phyloP scores from a whole-genome alignment of 495 filamentous ascomycete species.

The Neurospora tetraspora region DNA sequence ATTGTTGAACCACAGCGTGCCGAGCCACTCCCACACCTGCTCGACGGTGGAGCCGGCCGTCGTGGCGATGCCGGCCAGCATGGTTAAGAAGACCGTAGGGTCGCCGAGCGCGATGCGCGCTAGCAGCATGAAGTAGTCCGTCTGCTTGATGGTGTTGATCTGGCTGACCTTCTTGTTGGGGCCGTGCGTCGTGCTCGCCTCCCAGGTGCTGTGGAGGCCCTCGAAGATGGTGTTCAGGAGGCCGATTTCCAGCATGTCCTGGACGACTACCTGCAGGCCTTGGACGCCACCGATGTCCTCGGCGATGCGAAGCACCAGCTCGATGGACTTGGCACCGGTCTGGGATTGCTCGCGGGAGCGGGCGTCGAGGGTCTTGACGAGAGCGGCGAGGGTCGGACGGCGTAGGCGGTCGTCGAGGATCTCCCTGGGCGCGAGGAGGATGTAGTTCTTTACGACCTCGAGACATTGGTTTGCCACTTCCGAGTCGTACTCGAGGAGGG shows the following conservation, averaged over 20 bases:
- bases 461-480: slow-evolving; percentile 43
- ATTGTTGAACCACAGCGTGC: slow-evolving; percentile 79
- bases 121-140: slow-evolving; percentile 76
- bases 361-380: slow-evolving; percentile 49
- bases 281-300: slow-evolving; percentile 56
- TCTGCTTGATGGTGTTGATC: slow-evolving; percentile 60
- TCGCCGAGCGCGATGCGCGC: slow-evolving; percentile 66
- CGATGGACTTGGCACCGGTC: slow-evolving; percentile 54
- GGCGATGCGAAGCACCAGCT: slow-evolving; percentile 60
- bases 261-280: slow-evolving; percentile 53
- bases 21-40: slow-evolving; percentile 60
- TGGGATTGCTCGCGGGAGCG: slow-evolving; percentile 58
- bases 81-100: slow-evolving; percentile 53
- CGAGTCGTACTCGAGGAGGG: slow-evolving; percentile 59
- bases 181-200: slow-evolving; percentile 65
- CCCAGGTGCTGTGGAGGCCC: slow-evolving; percentile 59
- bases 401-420: slow-evolving; percentile 60
- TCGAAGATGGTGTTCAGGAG: slow-evolving; percentile 58
- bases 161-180: slow-evolving; percentile 54
- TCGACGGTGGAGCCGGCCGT: slow-evolving; percentile 23
- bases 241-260: slow-evolving; percentile 56
- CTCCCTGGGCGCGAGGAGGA: slow-evolving; percentile 64
- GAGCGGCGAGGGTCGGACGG: slow-evolving; percentile 42
- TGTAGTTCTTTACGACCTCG: slow-evolving; percentile 60
- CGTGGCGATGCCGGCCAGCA: slow-evolving; percentile 32